These are phyloP conservation scores for Coemansia sp. DNA, from an alignment of 192 early-diverging fungal species.

Conservation along the genomic window DNA sequence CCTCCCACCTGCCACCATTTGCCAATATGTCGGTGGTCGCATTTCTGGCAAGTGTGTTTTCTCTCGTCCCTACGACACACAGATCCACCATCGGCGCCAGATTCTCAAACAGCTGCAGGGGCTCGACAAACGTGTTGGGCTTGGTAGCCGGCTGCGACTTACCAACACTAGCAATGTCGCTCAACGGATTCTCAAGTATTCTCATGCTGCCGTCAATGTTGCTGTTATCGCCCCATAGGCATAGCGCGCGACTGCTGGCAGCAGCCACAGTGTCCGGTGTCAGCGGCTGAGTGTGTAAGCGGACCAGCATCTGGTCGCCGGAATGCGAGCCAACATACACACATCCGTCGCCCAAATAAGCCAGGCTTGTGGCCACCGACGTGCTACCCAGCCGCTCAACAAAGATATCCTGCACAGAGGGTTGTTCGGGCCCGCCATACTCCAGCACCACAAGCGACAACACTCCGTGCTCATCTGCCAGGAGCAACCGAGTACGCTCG, in stretches of 20 bases:
- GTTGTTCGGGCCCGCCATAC: neutral
- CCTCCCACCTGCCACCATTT: conserved; percentile 53
- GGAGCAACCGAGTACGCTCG: conserved; percentile 57
- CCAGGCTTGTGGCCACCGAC: conserved; percentile 60
- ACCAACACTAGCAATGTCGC: neutral
- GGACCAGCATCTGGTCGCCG: conserved; percentile 78
- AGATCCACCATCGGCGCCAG: conserved; percentile 86
- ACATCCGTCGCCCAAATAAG: conserved; percentile 65
- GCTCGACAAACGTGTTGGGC: conserved; percentile 56
- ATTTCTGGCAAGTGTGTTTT: conserved; percentile 2
- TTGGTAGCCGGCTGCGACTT: neutral
- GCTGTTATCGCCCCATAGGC: neutral
- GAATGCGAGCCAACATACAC: conserved; percentile 83
- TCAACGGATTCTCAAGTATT: conserved; percentile 12
- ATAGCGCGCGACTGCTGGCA: neutral
- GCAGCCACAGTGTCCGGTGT: neutral
- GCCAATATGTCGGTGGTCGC: neutral
- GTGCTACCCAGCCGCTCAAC: conserved; percentile 52
- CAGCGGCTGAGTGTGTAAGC: conserved; percentile 57
- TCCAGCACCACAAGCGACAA: conserved; percentile 52
- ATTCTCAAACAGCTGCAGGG: conserved; percentile 64
- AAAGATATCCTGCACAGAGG: conserved; percentile 28
- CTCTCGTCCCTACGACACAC: conserved; percentile 73
- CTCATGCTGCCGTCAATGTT: neutral
- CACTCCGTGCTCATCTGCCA: conserved; percentile 66